Conservation (phyloP, 2,329 filamentous ascomycete species). For the Ceratocystis huliohia region DNA sequence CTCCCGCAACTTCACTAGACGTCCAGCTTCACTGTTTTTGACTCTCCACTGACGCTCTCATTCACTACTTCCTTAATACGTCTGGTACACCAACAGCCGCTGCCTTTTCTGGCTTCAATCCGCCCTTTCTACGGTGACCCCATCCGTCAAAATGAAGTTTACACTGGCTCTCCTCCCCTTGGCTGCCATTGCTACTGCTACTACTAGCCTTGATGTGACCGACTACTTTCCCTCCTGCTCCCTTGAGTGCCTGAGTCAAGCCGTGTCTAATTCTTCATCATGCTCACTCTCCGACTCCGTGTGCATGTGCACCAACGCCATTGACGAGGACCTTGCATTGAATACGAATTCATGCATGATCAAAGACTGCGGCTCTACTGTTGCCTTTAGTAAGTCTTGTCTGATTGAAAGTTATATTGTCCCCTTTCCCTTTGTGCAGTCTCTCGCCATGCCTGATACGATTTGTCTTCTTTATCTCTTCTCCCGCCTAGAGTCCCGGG, state of each 20-base stretch:
- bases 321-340: slow-evolving; percentile 27
- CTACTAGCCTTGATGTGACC: slow-evolving; percentile 25
- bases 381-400: slow-evolving; percentile 30
- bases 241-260: slow-evolving; percentile 28
- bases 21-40: neutral
- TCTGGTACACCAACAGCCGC: neutral
- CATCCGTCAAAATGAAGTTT: slow-evolving; percentile 31
- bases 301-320: slow-evolving; percentile 28
- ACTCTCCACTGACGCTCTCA: neutral
- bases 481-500: too few relatives aligned
- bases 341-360: slow-evolving; percentile 30
- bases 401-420: neutral
- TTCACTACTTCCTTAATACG: neutral
- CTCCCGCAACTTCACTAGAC: neutral
- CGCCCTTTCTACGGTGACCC: neutral
- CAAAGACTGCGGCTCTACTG: slow-evolving; percentile 28
- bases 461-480: too few relatives aligned
- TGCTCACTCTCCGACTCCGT: slow-evolving; percentile 28
- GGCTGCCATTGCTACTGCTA: slow-evolving; percentile 29
- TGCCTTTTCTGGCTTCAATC: neutral
- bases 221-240: slow-evolving; percentile 32
- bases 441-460: too few relatives aligned
- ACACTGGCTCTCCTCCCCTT: slow-evolving; percentile 28
- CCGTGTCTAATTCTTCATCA: slow-evolving; percentile 26
- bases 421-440: too few relatives aligned